Conservation (phyloP, 805 yeast genomes). For the Candida morakotiae region DNA sequence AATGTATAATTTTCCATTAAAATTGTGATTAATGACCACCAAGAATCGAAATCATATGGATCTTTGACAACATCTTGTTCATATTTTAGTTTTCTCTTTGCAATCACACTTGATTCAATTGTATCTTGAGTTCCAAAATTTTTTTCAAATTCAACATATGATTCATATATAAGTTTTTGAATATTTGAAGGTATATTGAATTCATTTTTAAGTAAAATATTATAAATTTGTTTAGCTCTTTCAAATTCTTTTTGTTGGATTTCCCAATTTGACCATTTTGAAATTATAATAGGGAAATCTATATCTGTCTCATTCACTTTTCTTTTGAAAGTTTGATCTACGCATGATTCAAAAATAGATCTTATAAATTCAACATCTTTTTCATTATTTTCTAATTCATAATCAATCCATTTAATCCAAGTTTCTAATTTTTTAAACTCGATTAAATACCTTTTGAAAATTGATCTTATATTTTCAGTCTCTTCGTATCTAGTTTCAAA, state of each 20-base stretch:
- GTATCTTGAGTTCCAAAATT: slow-evolving; percentile 54
- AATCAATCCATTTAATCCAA: slow-evolving; percentile 75
- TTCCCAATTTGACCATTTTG: slow-evolving; percentile 72
- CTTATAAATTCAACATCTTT: slow-evolving; percentile 46
- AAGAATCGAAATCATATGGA: slow-evolving; percentile 64
- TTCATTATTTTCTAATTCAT: slow-evolving; percentile 45
- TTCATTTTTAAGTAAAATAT: slow-evolving; percentile 39
- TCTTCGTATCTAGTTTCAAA: slow-evolving; percentile 70
- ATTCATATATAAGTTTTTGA: slow-evolving; percentile 29
- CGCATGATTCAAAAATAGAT: slow-evolving; percentile 62
- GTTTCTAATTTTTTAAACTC: slow-evolving; percentile 34
- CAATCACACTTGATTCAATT: slow-evolving; percentile 48
- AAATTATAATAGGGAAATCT: slow-evolving; percentile 33
- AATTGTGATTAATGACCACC: slow-evolving; percentile 74
- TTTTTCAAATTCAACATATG: slow-evolving; percentile 58
- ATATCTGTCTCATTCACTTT: slow-evolving; percentile 14
- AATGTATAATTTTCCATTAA: neutral
- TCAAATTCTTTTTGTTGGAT: slow-evolving; percentile 54
- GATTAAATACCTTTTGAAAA: slow-evolving; percentile 53
- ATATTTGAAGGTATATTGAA: slow-evolving; percentile 25
- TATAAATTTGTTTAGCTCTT: slow-evolving; percentile 57
- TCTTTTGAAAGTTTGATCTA: slow-evolving; percentile 41
- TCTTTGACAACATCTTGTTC: slow-evolving; percentile 42
- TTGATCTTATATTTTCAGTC: slow-evolving; percentile 47
- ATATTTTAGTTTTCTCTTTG: slow-evolving; percentile 54